These are phyloP conservation scores for Rhinocladiella similis DNA, from an alignment of 2,329 filamentous ascomycete genomes.

Conservation along the genomic window DNA sequence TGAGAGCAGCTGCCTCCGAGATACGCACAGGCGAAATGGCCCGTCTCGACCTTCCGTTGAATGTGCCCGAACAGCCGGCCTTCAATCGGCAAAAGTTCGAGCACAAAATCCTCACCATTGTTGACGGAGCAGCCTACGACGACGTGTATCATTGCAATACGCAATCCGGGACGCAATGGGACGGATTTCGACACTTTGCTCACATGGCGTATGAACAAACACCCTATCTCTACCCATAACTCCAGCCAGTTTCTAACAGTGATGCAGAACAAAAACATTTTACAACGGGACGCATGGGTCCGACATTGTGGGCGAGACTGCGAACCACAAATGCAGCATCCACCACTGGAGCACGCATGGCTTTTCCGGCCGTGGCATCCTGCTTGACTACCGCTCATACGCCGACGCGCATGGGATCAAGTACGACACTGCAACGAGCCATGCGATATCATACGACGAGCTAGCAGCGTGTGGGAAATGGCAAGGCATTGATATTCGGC, in stretches of 20 bases:
- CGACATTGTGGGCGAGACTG: slow-evolving; percentile 36
- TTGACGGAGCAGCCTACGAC: slow-evolving; percentile 41
- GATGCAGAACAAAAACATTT: slow-evolving; percentile 34
- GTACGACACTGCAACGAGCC: slow-evolving; percentile 54
- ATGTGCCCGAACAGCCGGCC: slow-evolving; percentile 53
- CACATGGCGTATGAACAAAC: slow-evolving; percentile 31
- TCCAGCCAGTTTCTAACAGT: no score
- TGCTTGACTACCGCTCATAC: slow-evolving; percentile 47
- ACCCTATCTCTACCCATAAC: no score
- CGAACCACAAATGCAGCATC: slow-evolving; percentile 43
- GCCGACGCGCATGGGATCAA: slow-evolving; percentile 51
- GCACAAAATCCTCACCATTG: slow-evolving; percentile 53
- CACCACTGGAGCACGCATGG: slow-evolving; percentile 45
- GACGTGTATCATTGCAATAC: slow-evolving; percentile 51
- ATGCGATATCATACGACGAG: slow-evolving; percentile 56
- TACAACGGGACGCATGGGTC: slow-evolving; percentile 43
- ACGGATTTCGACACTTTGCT: slow-evolving; percentile 50
- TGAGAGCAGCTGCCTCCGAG: slow-evolving; percentile 54
- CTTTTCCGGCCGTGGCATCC: slow-evolving; percentile 43
- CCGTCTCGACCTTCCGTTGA: slow-evolving; percentile 56
- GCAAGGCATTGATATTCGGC: slow-evolving; percentile 63
- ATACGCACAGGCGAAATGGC: slow-evolving; percentile 58
- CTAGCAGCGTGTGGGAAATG: slow-evolving; percentile 59
- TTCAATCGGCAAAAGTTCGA: slow-evolving; percentile 55
- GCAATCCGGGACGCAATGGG: slow-evolving; percentile 52